Base-by-base conservation (phyloP, 2,329 filamentous ascomycete genomes). In the Emergomyces africanus region DNA sequence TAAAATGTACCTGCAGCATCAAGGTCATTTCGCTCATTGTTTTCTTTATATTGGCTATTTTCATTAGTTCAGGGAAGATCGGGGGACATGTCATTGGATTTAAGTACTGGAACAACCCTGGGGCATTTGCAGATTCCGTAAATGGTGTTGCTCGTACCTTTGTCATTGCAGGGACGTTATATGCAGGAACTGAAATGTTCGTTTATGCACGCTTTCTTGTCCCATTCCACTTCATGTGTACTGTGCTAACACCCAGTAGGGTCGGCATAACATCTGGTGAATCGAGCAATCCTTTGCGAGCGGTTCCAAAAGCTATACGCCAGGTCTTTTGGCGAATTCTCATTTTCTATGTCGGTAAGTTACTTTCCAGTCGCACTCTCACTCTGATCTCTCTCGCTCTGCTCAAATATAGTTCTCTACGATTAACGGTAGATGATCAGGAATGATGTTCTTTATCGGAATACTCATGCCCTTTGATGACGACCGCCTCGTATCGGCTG, bases 401-500 rank as follows among this genome's bases (percentile, higher is more conserved):
- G 15, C 20, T 37, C 8, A 30, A 57, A 12, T 37, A 12, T 37
- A 37, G 35, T n/a, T 15, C n/a, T 3, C 15, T 53, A 15, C 25
- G 39, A 50, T 44, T 33, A 5, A 59, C n/a, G 23, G 30, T 58
- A 60, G 55, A n/a, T 35, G 12, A 6, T 5, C 42, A 72, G 86
- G 86, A 41, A 81, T 81, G 9, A 86, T 86, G 37, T 82, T 90
- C 68, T 89, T 89, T 74, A 88, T 87, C 61, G 86, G 87, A 9
- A 77, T 92, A 2, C 86, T 86, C 0, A 88, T 87, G 64, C 86
- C 87, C 0, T 83, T 85, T 61, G 83, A 90, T 63, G 83, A 85
- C 0, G 73, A 79, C 3, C 81, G 80, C 0, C 78, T 91, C 0
- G 77, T 87, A 46, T 83, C 82, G 33, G 82, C 81, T 3, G 71